phyloP scores from a whole-genome alignment of 305 asterid species.

The Nicotiana rustica region DNA sequence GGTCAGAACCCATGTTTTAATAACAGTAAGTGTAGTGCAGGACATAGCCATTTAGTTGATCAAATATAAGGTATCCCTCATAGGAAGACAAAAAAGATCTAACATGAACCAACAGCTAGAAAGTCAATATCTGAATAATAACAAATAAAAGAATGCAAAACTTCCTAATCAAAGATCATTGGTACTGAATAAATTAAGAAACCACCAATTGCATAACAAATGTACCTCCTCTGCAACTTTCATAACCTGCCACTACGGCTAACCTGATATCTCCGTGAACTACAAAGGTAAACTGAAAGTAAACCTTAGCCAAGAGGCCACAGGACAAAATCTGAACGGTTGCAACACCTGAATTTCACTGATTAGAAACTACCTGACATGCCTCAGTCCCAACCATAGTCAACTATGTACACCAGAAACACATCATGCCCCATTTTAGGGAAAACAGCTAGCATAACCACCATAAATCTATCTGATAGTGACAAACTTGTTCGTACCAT shows the following conservation, averaged over 20 bases:
- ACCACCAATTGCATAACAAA: slow-evolving; percentile 31
- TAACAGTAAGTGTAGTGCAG: background rate
- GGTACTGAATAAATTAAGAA: slow-evolving; percentile 5
- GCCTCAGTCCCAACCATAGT: slow-evolving; percentile 54
- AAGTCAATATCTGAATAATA: background rate
- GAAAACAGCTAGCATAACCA: slow-evolving; percentile 46
- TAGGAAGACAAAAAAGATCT: slow-evolving; percentile 3
- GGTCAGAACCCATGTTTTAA: background rate
- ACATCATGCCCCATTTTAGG: slow-evolving; percentile 44
- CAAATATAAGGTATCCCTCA: background rate
- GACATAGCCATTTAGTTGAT: slow-evolving; percentile 6
- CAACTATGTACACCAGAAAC: slow-evolving; percentile 67
- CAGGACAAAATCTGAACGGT: slow-evolving; percentile 40
- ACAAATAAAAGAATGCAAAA: slow-evolving; percentile 25
- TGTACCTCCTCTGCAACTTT: slow-evolving; percentile 39
- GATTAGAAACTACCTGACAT: slow-evolving; percentile 60
- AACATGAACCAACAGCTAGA: background rate
- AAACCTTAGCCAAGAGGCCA: slow-evolving; percentile 47
- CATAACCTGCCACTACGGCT: slow-evolving; percentile 46
- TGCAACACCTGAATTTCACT: slow-evolving; percentile 45
- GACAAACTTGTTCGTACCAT: slow-evolving; percentile 94
- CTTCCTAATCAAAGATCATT: slow-evolving; percentile 20
- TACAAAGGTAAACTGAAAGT: slow-evolving; percentile 47
- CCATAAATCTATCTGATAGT: slow-evolving; percentile 66
- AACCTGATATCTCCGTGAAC: slow-evolving; percentile 48